Evolutionary conservation across 2,329 filamentous ascomycete species (phyloP).

Genomic region (Cephalotrichum gorgonifer): DNA sequence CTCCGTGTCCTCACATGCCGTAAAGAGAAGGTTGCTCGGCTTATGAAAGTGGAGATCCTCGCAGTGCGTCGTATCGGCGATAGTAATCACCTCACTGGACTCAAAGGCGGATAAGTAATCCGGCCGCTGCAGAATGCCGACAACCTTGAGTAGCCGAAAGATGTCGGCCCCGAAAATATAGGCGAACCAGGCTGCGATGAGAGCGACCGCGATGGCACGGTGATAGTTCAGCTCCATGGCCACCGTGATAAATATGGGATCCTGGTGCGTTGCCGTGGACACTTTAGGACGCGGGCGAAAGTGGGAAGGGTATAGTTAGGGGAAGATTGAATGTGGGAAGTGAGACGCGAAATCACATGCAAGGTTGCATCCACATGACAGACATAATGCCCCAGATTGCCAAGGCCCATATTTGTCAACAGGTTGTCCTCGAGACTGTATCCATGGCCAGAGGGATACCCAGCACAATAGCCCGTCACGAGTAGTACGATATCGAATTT

Average conservation of each 20-base stretch:
- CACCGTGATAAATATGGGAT: background rate
- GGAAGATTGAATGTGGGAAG: no score
- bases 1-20: slow-evolving; percentile 40
- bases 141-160: slow-evolving; percentile 8
- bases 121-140: slow-evolving; percentile 17
- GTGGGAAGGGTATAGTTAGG: background rate
- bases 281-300: background rate
- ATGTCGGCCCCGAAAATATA: background rate
- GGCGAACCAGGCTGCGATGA: slow-evolving; percentile 1
- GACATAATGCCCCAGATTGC: no score
- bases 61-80: slow-evolving; percentile 43
- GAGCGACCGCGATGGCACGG: background rate
- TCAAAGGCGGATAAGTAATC: slow-evolving; percentile 11
- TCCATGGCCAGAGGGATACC: no score
- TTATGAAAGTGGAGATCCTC: slow-evolving; percentile 50
- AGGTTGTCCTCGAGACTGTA: no score
- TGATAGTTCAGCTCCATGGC: background rate
- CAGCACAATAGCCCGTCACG: no score
- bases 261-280: background rate
- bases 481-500: no score
- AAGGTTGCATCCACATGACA: no score
- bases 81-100: slow-evolving; percentile 23
- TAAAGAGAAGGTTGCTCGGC: slow-evolving; percentile 37
- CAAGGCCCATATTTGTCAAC: no score
- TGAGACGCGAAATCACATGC: no score